Base-by-base conservation (phyloP, 208 protist genomes). In the Crithidia fasciculata region DNA sequence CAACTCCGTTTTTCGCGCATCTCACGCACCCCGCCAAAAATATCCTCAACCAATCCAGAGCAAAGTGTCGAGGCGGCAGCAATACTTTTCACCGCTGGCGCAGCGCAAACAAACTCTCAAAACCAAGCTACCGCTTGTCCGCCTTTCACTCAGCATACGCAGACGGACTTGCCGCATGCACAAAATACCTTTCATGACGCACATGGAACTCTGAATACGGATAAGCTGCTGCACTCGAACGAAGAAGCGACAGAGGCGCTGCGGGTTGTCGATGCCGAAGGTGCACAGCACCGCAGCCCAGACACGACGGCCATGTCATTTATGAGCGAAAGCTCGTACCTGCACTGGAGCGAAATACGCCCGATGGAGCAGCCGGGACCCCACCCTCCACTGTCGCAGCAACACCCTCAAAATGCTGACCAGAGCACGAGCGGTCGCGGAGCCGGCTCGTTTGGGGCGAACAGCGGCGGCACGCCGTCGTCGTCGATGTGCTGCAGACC, bases 291-390 rank as follows among this genome's bases (percentile, higher is more conserved):
- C 40, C 57, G 47, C 39, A 70, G 64, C 65, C 44, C 53, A 9
- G 73, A 78, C 36, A 52, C 66, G n/a, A 78, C 73, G 2, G 68
- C 43, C 18, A 68, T 45, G 37, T 78, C 73, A 41, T 62, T 78
- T 49, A 52, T 78, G 49, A 78, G 73, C 18, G 73, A 78, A 18
- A 68, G 73, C 52, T 72, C 64, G 52, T 78, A 68, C 41, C 40
- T 78, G 66, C 73, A 78, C 53, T 78, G 73, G 73, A 72, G 65
- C 53, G 73, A 78, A 50, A 62, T 78, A 18, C 73, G 73, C 8
- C 73, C 73, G 2, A 41, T 39, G 16, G 16, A 40, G 6, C 65
- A 60, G 28, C 57, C 73, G 3, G 1, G 0, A 15, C 55, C 6
- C 47, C 13, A 44, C 56, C 16, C 15, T 61, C 36, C 6, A 28